Evolutionary conservation across 768 basidiomycete species (phyloP).

Genomic region (Lactifluus subvellereus): DNA sequence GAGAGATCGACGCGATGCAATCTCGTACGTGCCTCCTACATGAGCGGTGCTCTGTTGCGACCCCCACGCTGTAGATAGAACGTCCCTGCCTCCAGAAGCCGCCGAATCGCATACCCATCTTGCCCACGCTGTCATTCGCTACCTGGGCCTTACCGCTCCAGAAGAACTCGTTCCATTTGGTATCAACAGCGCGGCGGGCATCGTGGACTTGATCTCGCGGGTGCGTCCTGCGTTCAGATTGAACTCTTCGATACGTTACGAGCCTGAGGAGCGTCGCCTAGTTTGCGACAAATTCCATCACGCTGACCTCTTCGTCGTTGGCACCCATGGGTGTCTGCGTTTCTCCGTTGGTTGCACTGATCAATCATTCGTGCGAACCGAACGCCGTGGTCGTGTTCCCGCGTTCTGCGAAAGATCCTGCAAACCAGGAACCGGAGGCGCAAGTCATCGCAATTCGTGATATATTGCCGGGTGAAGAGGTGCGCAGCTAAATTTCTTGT

Average conservation of each 20-base stretch:
- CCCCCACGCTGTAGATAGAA: conserved; percentile 44
- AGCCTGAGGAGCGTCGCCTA: conserved; percentile 29
- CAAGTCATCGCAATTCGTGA: conserved; percentile 65
- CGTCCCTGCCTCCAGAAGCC: conserved; percentile 42
- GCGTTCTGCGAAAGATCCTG: conserved; percentile 34
- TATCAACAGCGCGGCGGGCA: conserved; percentile 50
- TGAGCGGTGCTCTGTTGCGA: background rate
- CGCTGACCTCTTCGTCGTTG: conserved; percentile 71
- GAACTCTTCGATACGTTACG: background rate
- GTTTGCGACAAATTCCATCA: conserved; percentile 92
- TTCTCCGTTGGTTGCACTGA: conserved; percentile 70
- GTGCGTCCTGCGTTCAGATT: conserved; percentile 36
- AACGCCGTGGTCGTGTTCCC: conserved; percentile 94
- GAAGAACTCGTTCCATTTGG: conserved; percentile 54
- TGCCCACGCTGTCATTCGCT: conserved; percentile 68
- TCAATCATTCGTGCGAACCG: conserved; percentile 85
- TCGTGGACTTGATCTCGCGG: conserved; percentile 67
- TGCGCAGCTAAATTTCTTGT: conserved; percentile 28
- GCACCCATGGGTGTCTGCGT: conserved; percentile 81
- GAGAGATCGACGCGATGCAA: conserved; percentile 63
- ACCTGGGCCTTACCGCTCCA: conserved; percentile 55
- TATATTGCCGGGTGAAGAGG: conserved; percentile 67
- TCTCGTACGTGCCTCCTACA: conserved; percentile 52
- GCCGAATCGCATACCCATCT: conserved; percentile 60
- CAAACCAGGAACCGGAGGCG: conserved; percentile 53